Conservation (phyloP, 495 filamentous ascomycete species). For the Penicillium parvum region DNA sequence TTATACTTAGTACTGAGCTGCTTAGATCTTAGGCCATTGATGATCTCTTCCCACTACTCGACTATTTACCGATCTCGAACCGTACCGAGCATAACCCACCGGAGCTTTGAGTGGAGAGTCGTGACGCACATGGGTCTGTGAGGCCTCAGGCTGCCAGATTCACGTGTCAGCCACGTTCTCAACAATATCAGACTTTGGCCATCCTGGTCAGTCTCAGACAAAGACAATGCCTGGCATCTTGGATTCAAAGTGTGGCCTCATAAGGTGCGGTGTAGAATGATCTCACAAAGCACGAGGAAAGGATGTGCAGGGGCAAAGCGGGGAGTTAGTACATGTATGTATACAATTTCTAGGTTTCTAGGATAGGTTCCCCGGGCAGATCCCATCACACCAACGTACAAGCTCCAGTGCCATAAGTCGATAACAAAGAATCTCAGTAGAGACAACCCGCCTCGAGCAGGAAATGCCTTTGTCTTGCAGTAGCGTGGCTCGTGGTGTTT, state of each 20-base stretch:
- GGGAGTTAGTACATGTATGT: not conserved
- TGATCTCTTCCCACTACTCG: too few species aligned
- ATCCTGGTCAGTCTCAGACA: too few species aligned
- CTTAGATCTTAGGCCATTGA: too few species aligned
- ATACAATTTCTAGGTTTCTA: not conserved
- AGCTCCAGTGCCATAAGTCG: too few species aligned
- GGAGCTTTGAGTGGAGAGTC: slow-evolving; percentile 27
- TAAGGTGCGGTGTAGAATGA: slow-evolving; percentile 5
- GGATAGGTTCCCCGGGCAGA: too few species aligned
- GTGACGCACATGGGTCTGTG: slow-evolving; percentile 17
- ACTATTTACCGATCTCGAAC: not conserved
- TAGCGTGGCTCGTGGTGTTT: slow-evolving; percentile 13
- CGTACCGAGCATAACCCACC: slow-evolving; percentile 11
- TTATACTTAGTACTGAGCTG: too few species aligned
- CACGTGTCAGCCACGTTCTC: slow-evolving; percentile 10
- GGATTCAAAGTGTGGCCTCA: too few species aligned
- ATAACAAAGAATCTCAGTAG: not conserved
- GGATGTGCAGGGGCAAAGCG: not conserved
- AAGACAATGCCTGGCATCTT: not conserved
- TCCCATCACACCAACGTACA: too few species aligned
- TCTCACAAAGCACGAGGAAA: not conserved
- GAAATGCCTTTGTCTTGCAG: slow-evolving; percentile 8
- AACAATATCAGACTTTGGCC: too few species aligned
- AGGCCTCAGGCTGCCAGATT: slow-evolving; percentile 11
- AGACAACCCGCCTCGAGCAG: not conserved